Conservation (phyloP, 2,329 filamentous ascomycete species). For the Monosporascus cannonballus region DNA sequence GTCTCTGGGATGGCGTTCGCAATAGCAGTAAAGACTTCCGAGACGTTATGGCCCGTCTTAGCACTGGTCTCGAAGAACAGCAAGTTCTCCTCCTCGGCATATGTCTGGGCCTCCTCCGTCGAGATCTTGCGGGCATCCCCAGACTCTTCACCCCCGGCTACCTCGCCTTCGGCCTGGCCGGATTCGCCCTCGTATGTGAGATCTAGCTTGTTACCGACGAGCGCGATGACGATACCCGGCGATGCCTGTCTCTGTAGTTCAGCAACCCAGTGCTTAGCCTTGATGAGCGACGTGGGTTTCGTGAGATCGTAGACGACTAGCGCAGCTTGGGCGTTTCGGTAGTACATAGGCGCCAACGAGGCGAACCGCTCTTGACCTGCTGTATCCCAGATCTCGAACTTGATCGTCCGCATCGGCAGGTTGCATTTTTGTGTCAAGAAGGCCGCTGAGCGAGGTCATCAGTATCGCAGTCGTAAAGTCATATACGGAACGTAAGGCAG, state of each 20-base stretch:
- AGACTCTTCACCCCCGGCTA: constrained; percentile 47
- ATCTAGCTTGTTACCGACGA: constrained; percentile 96
- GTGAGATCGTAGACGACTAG: constrained; percentile 98
- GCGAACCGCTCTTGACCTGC: constrained; percentile 97
- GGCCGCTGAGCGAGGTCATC: constrained; percentile 55
- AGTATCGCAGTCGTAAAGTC: constrained; percentile 1
- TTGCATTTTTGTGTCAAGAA: constrained; percentile 99
- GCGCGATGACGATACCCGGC: constrained; percentile 91
- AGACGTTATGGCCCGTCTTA: constrained; percentile 91
- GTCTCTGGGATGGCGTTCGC: constrained; percentile 97
- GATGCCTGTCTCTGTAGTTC: constrained; percentile 95
- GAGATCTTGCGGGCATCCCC: constrained; percentile 81
- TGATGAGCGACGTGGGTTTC: constrained; percentile 88
- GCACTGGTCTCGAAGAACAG: constrained; percentile 98
- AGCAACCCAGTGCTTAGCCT: constrained; percentile 98
- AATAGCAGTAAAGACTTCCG: constrained; percentile 95
- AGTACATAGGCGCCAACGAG: constrained; percentile 97
- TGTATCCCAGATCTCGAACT: constrained; percentile 97
- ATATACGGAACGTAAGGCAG: constrained; percentile 1
- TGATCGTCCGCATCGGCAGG: constrained; percentile 85
- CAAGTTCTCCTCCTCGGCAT: constrained; percentile 89
- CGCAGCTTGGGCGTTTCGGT: constrained; percentile 95
- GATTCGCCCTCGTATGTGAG: constrained; percentile 58
- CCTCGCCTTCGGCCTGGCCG: constrained; percentile 42
- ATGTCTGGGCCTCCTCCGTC: constrained; percentile 84